These are phyloP conservation scores for Psilocybe azurescens DNA, from an alignment of 768 basidiomycete species.

Conservation along the genomic window DNA sequence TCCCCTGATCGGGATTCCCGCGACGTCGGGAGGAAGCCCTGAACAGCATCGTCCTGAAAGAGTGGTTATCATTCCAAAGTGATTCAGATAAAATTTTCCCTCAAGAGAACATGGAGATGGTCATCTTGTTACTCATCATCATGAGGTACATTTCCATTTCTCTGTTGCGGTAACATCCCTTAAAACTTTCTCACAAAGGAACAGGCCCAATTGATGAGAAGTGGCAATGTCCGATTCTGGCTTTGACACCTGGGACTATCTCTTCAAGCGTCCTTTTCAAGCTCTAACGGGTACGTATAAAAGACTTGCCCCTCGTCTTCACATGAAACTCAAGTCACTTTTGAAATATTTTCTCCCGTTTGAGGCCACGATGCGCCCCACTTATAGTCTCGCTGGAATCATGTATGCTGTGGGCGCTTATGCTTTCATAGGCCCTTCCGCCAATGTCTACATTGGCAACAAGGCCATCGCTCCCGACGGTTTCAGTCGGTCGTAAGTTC, in stretches of 20 bases:
- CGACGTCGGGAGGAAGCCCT: not conserved
- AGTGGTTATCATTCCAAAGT: not conserved
- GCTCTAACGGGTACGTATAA: not conserved
- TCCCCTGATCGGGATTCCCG: not conserved
- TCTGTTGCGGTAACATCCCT: not conserved
- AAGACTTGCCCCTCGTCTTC: not conserved
- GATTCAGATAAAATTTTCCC: not conserved
- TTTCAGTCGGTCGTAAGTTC: slow-evolving; percentile 19
- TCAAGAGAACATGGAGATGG: not conserved
- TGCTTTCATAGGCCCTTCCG: slow-evolving; percentile 24
- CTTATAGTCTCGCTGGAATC: not conserved
- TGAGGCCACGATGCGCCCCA: not conserved
- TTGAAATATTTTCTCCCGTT: not conserved
- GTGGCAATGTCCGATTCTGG: not conserved
- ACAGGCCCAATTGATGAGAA: not conserved
- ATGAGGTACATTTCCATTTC: not conserved
- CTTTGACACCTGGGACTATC: not conserved
- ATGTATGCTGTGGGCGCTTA: not conserved
- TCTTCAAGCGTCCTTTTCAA: not conserved
- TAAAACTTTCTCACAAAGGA: slow-evolving; percentile 6
- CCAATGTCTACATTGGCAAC: slow-evolving; percentile 18
- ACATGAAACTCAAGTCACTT: too few species aligned
- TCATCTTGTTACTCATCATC: not conserved
- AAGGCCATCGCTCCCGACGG: slow-evolving; percentile 21
- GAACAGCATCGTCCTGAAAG: not conserved